Conservation (phyloP, 257 asterid genomes). For the Penstemon barbatus region DNA sequence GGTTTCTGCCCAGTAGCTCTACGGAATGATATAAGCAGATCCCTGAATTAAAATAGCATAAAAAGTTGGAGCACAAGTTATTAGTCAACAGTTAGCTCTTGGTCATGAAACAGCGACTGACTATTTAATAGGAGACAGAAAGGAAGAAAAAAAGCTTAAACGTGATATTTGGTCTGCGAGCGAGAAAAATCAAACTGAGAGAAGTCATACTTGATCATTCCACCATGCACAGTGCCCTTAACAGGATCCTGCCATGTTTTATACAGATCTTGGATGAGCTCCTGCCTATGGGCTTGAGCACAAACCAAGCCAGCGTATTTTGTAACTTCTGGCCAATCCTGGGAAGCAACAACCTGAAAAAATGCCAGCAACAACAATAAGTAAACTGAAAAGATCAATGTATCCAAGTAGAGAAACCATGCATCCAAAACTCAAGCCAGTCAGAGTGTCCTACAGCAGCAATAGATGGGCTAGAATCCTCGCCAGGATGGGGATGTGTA, state of each 20-base stretch:
- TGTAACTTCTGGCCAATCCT: slow-evolving; percentile 97
- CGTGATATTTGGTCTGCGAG: neutral
- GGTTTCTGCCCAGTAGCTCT: slow-evolving; percentile 89
- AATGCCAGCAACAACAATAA: slow-evolving; percentile 21
- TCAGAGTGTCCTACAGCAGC: slow-evolving; percentile 67
- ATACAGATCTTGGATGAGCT: slow-evolving; percentile 84
- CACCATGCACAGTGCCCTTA: slow-evolving; percentile 78
- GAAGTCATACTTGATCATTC: slow-evolving; percentile 80
- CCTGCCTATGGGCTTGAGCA: slow-evolving; percentile 97
- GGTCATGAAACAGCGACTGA: neutral
- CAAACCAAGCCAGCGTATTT: slow-evolving; percentile 94
- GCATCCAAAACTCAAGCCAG: neutral
- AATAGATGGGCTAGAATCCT: slow-evolving; percentile 98
- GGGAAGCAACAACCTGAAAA: slow-evolving; percentile 95
- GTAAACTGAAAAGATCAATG: neutral
- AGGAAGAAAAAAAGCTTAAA: neutral
- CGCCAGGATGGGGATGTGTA: slow-evolving; percentile 98
- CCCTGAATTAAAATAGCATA: slow-evolving; percentile 47
- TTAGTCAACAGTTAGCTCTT: neutral
- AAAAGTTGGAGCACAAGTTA: neutral
- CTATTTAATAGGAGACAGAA: neutral
- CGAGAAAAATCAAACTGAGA: neutral
- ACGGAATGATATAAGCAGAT: slow-evolving; percentile 83
- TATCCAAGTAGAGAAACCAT: neutral
- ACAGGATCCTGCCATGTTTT: slow-evolving; percentile 88